Evolutionary conservation across 345 rosid genomes (phyloP).

Genomic region (Pugionium cornutum): DNA sequence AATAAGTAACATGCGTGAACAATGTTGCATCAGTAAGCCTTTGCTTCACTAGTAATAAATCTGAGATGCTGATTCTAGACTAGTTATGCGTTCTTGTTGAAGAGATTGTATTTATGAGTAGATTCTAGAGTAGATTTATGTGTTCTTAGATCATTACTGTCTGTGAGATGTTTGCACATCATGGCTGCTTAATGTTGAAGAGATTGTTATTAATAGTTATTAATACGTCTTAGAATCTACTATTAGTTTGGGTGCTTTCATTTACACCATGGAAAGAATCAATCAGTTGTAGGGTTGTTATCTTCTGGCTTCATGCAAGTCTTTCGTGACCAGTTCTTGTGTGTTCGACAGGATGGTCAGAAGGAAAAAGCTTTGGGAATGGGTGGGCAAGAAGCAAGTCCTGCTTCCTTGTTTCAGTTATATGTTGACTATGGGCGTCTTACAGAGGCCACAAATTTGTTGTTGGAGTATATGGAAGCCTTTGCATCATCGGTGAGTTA

Average conservation of each 20-base stretch:
- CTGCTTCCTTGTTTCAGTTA: slow-evolving; percentile 76
- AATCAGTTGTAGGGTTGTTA: slow-evolving; percentile 17
- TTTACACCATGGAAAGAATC: slow-evolving; percentile 9
- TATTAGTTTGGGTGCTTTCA: background rate
- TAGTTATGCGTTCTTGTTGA: background rate
- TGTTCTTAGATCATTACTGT: slow-evolving; percentile 2
- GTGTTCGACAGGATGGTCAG: slow-evolving; percentile 53
- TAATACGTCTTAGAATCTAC: background rate
- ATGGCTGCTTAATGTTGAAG: slow-evolving; percentile 12
- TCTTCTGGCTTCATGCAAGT: slow-evolving; percentile 22
- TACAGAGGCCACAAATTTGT: slow-evolving; percentile 78
- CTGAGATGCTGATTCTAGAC: slow-evolving; percentile 10
- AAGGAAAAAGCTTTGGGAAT: slow-evolving; percentile 71
- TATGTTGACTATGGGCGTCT: slow-evolving; percentile 75
- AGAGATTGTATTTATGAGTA: no score
- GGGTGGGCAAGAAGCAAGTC: slow-evolving; percentile 75
- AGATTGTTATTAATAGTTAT: background rate
- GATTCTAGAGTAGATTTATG: background rate
- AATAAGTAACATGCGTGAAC: background rate
- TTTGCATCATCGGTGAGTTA: slow-evolving; percentile 72
- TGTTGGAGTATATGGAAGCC: slow-evolving; percentile 69
- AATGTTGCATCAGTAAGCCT: slow-evolving; percentile 2
- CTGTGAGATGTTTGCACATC: slow-evolving; percentile 8
- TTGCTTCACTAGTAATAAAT: background rate
- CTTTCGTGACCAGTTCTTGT: slow-evolving; percentile 16